Base-by-base conservation (phyloP, 805 yeast species). In the Saturnispora serradocipensis region DNA sequence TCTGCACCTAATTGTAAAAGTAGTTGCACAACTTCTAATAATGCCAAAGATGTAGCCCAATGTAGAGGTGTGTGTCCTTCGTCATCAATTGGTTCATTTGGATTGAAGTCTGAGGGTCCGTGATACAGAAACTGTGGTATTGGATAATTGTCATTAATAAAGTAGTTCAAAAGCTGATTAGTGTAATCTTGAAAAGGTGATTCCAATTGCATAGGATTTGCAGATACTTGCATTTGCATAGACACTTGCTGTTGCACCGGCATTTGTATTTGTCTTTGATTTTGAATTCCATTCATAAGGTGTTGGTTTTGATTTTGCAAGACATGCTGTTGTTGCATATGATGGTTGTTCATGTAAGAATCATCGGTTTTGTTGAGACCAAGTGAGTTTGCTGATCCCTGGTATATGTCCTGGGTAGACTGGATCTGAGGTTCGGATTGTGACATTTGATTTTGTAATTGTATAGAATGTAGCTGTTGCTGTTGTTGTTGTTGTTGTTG, bases 21-120 rank as follows among this genome's bases (percentile, higher is more conserved):
- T 28, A 80, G 69, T 56, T 80, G 81, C 16, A 84, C 74, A 54
- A 85, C 71, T 6, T 75, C 72, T n/a, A 76, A 61, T 53, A 82
- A 78, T 1, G 87, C 91, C 81, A 86, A 77, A 0, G 93, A 83
- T 30, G 88, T 76, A 0, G 95, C 93, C 95, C 95, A 86, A 64
- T 86, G 95, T 50, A 86, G 71, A 1, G 89, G 79, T 0, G 90
- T 82, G 61, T 86, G 89, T 0, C 91, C 91, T 57, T 86, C 93
- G 54, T 80, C 81, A 60, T 86, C 95, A 20, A 86, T 81, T 2
- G 83, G 74, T 53, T 77, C 83, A 61, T 84, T 80, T 49, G 84
- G 77, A 58, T 82, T 77, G 53, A 84, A 79, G 58, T 80, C 78
- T 36, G 71, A 68, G 1, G 91, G 90, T 5, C 86, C 85, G 48